Conservation (phyloP, 345 rosid species). For the Litchi chinensis region DNA sequence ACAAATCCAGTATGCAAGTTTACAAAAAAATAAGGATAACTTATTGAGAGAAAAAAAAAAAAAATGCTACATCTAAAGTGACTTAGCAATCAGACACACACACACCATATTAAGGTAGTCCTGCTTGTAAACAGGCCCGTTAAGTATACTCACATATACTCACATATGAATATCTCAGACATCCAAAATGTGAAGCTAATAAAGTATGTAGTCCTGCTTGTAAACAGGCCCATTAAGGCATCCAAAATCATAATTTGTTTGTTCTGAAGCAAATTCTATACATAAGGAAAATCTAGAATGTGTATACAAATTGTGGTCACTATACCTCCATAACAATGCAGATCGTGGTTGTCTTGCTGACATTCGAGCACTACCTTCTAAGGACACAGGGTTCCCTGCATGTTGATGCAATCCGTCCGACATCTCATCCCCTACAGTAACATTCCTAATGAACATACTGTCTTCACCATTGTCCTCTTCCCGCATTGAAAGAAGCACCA, state of each 20-base stretch:
- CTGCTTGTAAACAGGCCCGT: no score
- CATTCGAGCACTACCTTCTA: slow-evolving; percentile 58
- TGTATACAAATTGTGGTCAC: background rate
- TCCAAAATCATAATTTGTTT: slow-evolving; percentile 3
- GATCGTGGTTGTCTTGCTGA: slow-evolving; percentile 73
- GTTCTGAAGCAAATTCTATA: background rate
- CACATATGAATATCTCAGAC: slow-evolving; percentile 3
- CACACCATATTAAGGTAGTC: no score
- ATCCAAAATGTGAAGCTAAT: background rate
- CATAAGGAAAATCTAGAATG: slow-evolving; percentile 1
- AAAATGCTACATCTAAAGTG: background rate
- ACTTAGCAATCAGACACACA: background rate
- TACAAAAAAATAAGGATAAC: background rate
- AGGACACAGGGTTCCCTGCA: slow-evolving; percentile 39
- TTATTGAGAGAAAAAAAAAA: background rate
- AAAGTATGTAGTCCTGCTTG: background rate
- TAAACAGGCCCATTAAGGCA: background rate
- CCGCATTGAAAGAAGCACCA: slow-evolving; percentile 98
- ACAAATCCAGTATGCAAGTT: background rate
- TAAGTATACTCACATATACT: no score
- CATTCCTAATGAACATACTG: slow-evolving; percentile 66
- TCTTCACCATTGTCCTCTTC: slow-evolving; percentile 89
- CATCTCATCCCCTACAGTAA: slow-evolving; percentile 50
- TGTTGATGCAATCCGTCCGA: slow-evolving; percentile 52
- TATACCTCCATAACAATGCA: slow-evolving; percentile 95